These are phyloP conservation scores for Porphyrellus cyaneotinctus DNA, from an alignment of 768 basidiomycete species.

Conservation along the genomic window DNA sequence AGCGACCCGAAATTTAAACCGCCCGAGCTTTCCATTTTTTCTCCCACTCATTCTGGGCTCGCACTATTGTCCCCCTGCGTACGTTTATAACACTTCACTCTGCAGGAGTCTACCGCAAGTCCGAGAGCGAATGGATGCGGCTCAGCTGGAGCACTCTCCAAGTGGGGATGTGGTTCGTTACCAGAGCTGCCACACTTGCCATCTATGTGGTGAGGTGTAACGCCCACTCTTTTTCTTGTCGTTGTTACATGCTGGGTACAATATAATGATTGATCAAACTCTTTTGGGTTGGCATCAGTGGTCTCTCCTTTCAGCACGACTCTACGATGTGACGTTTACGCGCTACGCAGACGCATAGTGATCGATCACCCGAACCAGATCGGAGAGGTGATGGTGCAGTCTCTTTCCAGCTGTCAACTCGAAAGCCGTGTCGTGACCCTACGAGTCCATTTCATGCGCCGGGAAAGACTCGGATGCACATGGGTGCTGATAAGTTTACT, in stretches of 20 bases:
- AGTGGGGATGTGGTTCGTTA: conserved; percentile 29
- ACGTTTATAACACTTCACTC: background rate
- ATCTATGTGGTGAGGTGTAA: background rate
- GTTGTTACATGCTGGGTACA: background rate
- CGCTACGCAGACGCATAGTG: too few species aligned
- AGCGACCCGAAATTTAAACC: background rate
- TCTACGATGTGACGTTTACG: too few species aligned
- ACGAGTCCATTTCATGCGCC: too few species aligned
- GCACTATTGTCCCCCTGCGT: conserved; percentile 38
- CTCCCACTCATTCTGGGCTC: conserved; percentile 32
- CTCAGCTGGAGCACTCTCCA: conserved; percentile 29
- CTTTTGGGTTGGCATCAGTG: too few species aligned
- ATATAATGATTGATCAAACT: too few species aligned
- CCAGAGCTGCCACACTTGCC: conserved; percentile 31
- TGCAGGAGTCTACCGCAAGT: conserved; percentile 37
- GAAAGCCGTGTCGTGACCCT: too few species aligned
- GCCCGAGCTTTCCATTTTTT: background rate
- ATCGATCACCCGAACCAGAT: too few species aligned
- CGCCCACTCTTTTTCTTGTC: background rate
- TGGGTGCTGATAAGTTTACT: too few species aligned
- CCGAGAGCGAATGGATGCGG: conserved; percentile 26
- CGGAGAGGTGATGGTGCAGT: too few species aligned
- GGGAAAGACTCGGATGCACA: too few species aligned
- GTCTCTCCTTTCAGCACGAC: too few species aligned
- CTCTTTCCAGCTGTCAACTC: too few species aligned